Evolutionary conservation across 306 rosid species (phyloP).

Genomic region (Corylus heterophylla): DNA sequence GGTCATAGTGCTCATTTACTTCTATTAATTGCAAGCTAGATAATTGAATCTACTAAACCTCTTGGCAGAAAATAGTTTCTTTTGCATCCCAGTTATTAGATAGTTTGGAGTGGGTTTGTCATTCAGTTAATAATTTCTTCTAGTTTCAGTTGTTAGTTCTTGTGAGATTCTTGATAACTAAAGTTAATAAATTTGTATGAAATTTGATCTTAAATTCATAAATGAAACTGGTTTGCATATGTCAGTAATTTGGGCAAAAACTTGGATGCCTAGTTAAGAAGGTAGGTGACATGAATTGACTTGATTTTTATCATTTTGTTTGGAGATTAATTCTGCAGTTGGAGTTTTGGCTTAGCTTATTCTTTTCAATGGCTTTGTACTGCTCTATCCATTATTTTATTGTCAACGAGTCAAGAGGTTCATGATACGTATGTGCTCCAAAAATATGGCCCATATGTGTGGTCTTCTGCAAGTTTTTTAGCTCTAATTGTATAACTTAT

Average conservation of each 20-base stretch:
- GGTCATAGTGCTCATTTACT: background rate
- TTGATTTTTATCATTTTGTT: background rate
- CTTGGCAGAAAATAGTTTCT: background rate
- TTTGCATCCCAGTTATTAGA: background rate
- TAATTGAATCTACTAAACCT: background rate
- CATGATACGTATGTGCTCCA: background rate
- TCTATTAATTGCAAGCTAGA: background rate
- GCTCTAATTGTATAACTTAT: constrained; percentile 13
- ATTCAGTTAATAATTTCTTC: background rate
- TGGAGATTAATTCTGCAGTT: background rate
- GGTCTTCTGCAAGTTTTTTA: constrained; percentile 15
- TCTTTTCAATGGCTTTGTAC: background rate
- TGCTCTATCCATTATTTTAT: background rate
- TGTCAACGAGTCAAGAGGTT: background rate
- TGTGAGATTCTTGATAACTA: background rate
- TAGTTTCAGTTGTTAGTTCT: background rate
- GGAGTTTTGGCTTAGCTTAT: background rate
- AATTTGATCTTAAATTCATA: constrained; percentile 12
- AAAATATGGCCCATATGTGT: constrained; percentile 8
- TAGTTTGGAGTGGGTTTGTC: background rate
- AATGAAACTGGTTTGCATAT: constrained; percentile 4
- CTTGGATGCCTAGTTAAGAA: constrained; percentile 2
- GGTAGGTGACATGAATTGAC: constrained; percentile 5
- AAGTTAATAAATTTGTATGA: background rate
- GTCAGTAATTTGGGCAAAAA: constrained; percentile 9